phyloP scores from a whole-genome alignment of 2,329 filamentous ascomycete species.

The Talaromyces sp. region DNA sequence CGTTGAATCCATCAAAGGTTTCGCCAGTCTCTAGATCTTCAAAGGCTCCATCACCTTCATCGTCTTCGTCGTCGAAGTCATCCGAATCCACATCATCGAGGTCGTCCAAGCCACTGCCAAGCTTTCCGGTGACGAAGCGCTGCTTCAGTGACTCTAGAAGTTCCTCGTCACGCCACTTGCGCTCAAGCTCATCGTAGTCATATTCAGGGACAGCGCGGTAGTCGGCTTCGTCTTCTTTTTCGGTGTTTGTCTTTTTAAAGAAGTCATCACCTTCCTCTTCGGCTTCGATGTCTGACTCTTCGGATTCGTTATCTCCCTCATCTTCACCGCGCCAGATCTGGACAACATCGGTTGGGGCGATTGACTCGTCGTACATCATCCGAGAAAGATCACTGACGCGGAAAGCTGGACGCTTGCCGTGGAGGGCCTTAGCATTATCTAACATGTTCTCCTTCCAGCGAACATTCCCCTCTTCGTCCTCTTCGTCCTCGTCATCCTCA shows the following conservation, averaged over 20 bases:
- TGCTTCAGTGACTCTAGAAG: constrained; percentile 73
- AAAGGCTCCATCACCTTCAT: constrained; percentile 78
- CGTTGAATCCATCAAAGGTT: constrained; percentile 43
- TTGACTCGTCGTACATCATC: constrained; percentile 81
- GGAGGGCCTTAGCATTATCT: constrained; percentile 71
- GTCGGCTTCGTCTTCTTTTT: constrained; percentile 60
- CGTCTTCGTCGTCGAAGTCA: constrained; percentile 59
- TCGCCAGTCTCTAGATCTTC: constrained; percentile 84
- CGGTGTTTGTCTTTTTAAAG: constrained; percentile 59
- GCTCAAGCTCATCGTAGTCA: constrained; percentile 77
- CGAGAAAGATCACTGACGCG: constrained; percentile 80
- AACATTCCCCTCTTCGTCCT: constrained; percentile 69
- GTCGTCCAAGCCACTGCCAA: constrained; percentile 59
- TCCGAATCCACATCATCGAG: constrained; percentile 55
- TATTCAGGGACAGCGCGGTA: constrained; percentile 78
- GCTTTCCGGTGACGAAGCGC: constrained; percentile 73
- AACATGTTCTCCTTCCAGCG: constrained; percentile 89
- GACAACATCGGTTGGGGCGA: constrained; percentile 75
- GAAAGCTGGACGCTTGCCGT: constrained; percentile 71
- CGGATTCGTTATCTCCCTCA: constrained; percentile 60
- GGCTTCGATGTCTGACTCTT: constrained; percentile 55
- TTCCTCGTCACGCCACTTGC: constrained; percentile 81
- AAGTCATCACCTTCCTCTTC: constrained; percentile 69
- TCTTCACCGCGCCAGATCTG: constrained; percentile 75
- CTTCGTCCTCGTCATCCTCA: constrained; percentile 40